Percentiles rank a stretch among this genome's conserved stretches.
These are phyloP conservation scores for Botryotinia calthae DNA, from an alignment of 2,329 filamentous ascomycete species.

Conservation along the genomic window DNA sequence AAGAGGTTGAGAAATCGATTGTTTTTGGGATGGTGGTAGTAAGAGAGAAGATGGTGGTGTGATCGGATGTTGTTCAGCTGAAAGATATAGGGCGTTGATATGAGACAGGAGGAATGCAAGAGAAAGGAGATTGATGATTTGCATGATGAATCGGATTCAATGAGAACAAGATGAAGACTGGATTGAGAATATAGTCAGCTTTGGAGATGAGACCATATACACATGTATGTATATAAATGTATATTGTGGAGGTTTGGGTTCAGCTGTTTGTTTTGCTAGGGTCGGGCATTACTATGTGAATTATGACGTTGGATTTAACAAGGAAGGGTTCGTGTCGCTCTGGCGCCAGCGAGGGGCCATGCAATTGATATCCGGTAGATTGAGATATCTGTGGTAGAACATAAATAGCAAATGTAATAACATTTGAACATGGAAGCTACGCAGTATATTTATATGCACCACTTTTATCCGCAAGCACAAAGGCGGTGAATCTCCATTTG, in stretches of 20 bases:
- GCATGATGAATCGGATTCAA: neutral
- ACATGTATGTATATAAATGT: too few species aligned
- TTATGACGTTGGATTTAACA: neutral
- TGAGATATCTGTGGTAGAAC: neutral
- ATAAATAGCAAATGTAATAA: neutral
- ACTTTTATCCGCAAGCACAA: neutral
- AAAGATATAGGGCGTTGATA: neutral
- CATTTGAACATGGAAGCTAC: neutral
- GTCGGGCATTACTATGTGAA: neutral
- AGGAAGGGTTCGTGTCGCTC: neutral
- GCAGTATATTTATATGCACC: neutral
- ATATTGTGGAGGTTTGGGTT: neutral
- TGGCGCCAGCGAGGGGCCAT: neutral
- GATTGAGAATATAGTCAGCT: neutral
- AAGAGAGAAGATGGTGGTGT: neutral
- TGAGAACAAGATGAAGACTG: neutral
- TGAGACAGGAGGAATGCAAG: neutral
- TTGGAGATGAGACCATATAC: neutral
- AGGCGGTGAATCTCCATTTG: neutral
- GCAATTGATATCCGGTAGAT: neutral
- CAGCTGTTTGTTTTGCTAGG: neutral
- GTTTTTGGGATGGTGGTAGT: neutral
- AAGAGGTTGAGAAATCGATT: conserved; percentile 8
- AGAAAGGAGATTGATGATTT: neutral
- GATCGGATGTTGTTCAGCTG: conserved; percentile 5